Conservation (phyloP, 179 eudicot species). For the Actinidia polygama region DNA sequence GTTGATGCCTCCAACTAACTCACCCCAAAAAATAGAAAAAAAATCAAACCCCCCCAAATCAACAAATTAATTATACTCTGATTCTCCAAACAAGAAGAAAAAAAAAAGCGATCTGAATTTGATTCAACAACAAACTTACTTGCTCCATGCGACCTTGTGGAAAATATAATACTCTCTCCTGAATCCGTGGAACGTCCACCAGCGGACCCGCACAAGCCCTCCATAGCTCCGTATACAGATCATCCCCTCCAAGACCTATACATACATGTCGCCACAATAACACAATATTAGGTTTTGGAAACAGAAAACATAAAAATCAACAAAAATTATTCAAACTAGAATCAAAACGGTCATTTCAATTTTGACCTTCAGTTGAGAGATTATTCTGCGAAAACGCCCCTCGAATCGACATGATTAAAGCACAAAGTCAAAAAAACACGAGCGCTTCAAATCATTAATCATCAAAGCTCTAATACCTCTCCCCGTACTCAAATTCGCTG, state of each 20-base stretch:
- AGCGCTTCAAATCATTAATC: constrained; percentile 27
- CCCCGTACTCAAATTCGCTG: constrained; percentile 9
- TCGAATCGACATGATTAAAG: constrained; percentile 38
- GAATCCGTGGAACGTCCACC: constrained; percentile 65
- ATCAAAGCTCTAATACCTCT: neutral
- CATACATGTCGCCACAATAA: neutral
- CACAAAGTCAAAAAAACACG: constrained; percentile 7
- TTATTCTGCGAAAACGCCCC: constrained; percentile 34
- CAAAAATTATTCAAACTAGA: neutral
- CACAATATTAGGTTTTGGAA: neutral
- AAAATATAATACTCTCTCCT: constrained; percentile 79
- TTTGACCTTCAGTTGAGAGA: constrained; percentile 29
- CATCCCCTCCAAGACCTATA: constrained; percentile 33
- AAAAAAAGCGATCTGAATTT: neutral
- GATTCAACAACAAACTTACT: constrained; percentile 42
- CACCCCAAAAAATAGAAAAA: constrained; percentile 19
- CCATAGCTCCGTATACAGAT: constrained; percentile 76
- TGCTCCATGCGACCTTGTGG: constrained; percentile 99
- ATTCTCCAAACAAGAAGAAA: neutral
- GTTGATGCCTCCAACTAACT: constrained; percentile 86
- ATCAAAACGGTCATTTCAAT: neutral
- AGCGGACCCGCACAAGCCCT: constrained; percentile 95
- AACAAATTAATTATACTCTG: neutral
- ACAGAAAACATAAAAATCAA: neutral
- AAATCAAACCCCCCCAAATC: constrained; percentile 11